Evolutionary conservation across 768 basidiomycete genomes (phyloP).

Genomic region (Dioszegia aurantiaca): DNA sequence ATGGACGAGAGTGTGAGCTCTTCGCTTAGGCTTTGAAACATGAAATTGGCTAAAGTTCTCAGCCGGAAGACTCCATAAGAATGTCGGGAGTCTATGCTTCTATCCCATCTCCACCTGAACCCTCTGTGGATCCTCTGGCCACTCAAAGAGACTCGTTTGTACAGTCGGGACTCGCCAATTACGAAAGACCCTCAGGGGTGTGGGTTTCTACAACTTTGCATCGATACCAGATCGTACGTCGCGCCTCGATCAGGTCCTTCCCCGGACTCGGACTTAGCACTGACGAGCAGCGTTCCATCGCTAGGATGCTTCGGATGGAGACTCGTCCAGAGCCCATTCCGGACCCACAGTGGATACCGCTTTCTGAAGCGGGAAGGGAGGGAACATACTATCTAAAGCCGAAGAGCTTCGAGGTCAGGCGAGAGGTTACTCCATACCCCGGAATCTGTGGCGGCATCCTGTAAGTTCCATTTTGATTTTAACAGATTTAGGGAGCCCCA

Average conservation of each 20-base stretch:
- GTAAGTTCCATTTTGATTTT: constrained; percentile 16
- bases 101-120: constrained; percentile 3
- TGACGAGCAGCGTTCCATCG: constrained; percentile 13
- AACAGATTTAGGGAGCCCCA: constrained; percentile 23
- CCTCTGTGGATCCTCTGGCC: background rate
- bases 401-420: constrained; percentile 10
- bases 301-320: constrained; percentile 16
- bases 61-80: background rate
- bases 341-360: constrained; percentile 12
- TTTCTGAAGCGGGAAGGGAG: constrained; percentile 13
- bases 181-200: background rate
- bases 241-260: background rate
- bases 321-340: background rate
- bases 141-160: background rate
- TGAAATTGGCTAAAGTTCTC: background rate
- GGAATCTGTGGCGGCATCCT: constrained; percentile 24
- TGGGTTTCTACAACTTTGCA: constrained; percentile 13
- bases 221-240: constrained; percentile 30
- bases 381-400: constrained; percentile 18
- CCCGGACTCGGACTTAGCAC: too few relatives aligned
- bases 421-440: constrained; percentile 2
- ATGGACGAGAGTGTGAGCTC: too few relatives aligned
- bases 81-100: background rate
- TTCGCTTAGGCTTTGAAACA: too few relatives aligned
- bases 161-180: background rate